Percentiles rank a stretch among this genome's conserved stretches.
phyloP scores from a whole-genome alignment of 345 rosid species.

The Streptanthus diversifolius region DNA sequence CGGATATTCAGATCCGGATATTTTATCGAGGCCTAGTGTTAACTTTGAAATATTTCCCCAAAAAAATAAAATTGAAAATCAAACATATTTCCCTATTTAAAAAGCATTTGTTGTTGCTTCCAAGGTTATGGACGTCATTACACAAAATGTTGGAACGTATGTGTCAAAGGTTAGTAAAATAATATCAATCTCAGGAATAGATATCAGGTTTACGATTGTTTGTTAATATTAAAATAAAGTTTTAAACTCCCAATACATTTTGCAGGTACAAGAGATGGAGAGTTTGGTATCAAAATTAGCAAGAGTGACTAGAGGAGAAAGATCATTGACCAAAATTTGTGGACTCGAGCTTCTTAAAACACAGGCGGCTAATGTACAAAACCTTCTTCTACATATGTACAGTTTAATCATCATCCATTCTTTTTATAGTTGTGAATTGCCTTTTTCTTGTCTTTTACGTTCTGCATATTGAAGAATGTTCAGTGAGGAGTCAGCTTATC shows the following conservation, averaged over 20 bases:
- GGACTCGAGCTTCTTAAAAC: conserved; percentile 44
- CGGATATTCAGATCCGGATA: too few relatives aligned
- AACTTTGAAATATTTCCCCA: too few relatives aligned
- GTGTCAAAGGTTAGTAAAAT: conserved; percentile 43
- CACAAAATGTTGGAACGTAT: conserved; percentile 36
- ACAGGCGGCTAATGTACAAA: conserved; percentile 44
- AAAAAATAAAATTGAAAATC: too few relatives aligned
- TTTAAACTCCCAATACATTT: neutral
- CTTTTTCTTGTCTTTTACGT: neutral
- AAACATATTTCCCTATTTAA: too few relatives aligned
- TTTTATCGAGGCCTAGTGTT: too few relatives aligned
- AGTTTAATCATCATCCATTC: neutral
- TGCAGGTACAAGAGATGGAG: conserved; percentile 66
- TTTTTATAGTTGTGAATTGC: neutral
- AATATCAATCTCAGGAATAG: too few relatives aligned
- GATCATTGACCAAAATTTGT: conserved; percentile 50
- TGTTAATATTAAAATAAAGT: neutral
- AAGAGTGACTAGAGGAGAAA: conserved; percentile 51
- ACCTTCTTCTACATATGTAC: neutral
- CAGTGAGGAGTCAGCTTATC: conserved; percentile 54
- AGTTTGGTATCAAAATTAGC: conserved; percentile 55
- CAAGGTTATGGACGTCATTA: conserved; percentile 49
- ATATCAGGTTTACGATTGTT: too few relatives aligned
- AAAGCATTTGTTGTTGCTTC: conserved; percentile 48
- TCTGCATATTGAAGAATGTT: conserved; percentile 59